Percentiles rank a stretch among this genome's conserved stretches.
Evolutionary conservation across 371 early-diverging fungal species (phyloP).

Genomic region (Mucor sp.): DNA sequence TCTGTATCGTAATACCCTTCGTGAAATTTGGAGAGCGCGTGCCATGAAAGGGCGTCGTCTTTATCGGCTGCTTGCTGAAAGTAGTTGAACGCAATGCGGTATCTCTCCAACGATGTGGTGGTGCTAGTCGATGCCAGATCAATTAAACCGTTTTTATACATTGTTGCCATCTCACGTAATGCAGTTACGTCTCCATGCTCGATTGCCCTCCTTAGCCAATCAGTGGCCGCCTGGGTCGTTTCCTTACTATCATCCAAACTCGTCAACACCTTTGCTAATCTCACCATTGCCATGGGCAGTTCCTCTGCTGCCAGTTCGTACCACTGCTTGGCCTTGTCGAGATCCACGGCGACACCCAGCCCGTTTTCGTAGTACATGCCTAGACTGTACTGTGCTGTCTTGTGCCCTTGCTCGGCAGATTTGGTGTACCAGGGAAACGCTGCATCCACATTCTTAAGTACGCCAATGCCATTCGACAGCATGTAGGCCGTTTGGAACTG

Average conservation of each 20-base stretch:
- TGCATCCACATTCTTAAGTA: slow-evolving; percentile 25
- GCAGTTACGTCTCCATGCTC: slow-evolving; percentile 21
- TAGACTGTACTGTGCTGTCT: slow-evolving; percentile 40
- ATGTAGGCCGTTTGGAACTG: slow-evolving; percentile 40
- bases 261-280: slow-evolving; percentile 28
- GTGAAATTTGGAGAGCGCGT: slow-evolving; percentile 60
- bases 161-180: slow-evolving; percentile 25
- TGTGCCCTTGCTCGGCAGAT: slow-evolving; percentile 52
- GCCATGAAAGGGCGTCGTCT: slow-evolving; percentile 62
- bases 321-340: slow-evolving; percentile 32
- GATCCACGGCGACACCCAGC: slow-evolving; percentile 26
- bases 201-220: slow-evolving; percentile 23
- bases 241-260: background rate
- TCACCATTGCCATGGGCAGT: slow-evolving; percentile 38
- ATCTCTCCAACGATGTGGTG: slow-evolving; percentile 4
- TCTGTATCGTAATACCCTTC: slow-evolving; percentile 23
- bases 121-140: background rate
- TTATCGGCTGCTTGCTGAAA: slow-evolving; percentile 47
- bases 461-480: slow-evolving; percentile 33
- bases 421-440: slow-evolving; percentile 54
- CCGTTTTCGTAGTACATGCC: slow-evolving; percentile 54
- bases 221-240: slow-evolving; percentile 15
- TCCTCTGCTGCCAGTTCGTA: slow-evolving; percentile 35
- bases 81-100: slow-evolving; percentile 39
- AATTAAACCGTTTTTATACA: slow-evolving; percentile 23